Percentiles rank a stretch among this genome's conserved stretches.
phyloP scores from a whole-genome alignment of 2,329 filamentous ascomycete genomes.

The Leptographium galeiforme region DNA sequence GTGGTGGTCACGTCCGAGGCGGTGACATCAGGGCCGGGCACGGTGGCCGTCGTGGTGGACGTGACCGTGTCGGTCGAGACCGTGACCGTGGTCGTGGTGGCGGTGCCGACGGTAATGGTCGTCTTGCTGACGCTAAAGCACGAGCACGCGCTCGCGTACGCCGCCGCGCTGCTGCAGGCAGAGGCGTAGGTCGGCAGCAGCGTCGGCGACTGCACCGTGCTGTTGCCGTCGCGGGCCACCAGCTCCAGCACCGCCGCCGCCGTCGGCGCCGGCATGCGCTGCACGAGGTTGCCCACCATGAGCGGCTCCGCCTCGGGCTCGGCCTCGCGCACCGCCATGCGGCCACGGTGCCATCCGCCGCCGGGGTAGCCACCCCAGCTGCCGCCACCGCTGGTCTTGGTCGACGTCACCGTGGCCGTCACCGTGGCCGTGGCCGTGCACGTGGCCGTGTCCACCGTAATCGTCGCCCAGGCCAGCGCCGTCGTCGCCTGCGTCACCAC shows the following conservation, averaged over 20 bases:
- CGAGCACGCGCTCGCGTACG: conserved; percentile 16
- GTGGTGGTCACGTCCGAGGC: neutral
- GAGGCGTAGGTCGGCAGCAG: conserved; percentile 14
- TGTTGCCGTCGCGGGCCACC: neutral
- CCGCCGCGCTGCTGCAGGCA: conserved; percentile 10
- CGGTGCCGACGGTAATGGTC: conserved; percentile 2
- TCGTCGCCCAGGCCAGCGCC: neutral
- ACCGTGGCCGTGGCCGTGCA: neutral
- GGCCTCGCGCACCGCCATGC: neutral
- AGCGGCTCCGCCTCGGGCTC: neutral
- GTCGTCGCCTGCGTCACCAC: neutral
- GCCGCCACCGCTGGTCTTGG: neutral
- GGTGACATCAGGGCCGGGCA: neutral
- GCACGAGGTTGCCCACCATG: no score
- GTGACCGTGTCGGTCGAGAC: neutral
- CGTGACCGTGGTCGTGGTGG: neutral
- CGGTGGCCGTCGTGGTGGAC: neutral
- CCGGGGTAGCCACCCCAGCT: neutral
- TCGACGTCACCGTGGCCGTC: neutral
- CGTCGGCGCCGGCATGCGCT: neutral
- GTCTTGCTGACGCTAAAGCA: conserved; percentile 14
- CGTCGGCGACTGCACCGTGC: neutral
- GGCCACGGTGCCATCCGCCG: neutral
- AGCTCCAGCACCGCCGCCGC: neutral
- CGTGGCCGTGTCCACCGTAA: neutral